Percentiles rank a stretch among this genome's conserved stretches.
Conservation (phyloP, 129 eudicot genomes). For the Calendula officinalis region DNA sequence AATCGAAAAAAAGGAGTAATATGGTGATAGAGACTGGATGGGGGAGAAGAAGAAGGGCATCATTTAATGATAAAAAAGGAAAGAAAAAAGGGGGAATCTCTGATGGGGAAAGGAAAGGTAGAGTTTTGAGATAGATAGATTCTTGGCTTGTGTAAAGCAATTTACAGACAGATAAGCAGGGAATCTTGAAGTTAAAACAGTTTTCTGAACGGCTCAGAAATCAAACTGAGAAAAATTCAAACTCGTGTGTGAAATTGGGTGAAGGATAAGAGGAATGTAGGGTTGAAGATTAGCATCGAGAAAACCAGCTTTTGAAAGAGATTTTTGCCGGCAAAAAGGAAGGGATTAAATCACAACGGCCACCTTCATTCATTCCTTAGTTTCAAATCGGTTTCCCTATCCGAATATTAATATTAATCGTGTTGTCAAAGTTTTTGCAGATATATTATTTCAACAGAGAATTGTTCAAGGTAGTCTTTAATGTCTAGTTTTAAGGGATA, state of each 20-base stretch:
- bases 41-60: slow-evolving; percentile 60
- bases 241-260: background rate
- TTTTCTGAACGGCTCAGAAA: slow-evolving; percentile 39
- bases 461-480: too few relatives aligned
- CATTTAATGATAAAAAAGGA: slow-evolving; percentile 54
- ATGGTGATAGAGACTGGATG: slow-evolving; percentile 37
- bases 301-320: slow-evolving; percentile 25
- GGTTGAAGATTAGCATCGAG: slow-evolving; percentile 27
- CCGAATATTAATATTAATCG: too few relatives aligned
- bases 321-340: slow-evolving; percentile 59
- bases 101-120: slow-evolving; percentile 39
- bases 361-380: background rate
- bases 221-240: slow-evolving; percentile 9
- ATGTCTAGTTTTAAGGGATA: too few relatives aligned
- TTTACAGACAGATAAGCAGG: slow-evolving; percentile 33
- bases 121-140: slow-evolving; percentile 46
- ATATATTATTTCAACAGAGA: too few relatives aligned
- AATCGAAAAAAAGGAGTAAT: slow-evolving; percentile 52
- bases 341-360: slow-evolving; percentile 22
- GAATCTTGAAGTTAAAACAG: slow-evolving; percentile 29
- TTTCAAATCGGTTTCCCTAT: background rate
- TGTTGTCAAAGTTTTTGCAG: too few relatives aligned
- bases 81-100: slow-evolving; percentile 42
- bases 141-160: slow-evolving; percentile 80
- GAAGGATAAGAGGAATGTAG: slow-evolving; percentile 1